These are phyloP conservation scores for Halophytophthora batemanensis DNA, from an alignment of 352 stramenopile species.

Conservation along the genomic window DNA sequence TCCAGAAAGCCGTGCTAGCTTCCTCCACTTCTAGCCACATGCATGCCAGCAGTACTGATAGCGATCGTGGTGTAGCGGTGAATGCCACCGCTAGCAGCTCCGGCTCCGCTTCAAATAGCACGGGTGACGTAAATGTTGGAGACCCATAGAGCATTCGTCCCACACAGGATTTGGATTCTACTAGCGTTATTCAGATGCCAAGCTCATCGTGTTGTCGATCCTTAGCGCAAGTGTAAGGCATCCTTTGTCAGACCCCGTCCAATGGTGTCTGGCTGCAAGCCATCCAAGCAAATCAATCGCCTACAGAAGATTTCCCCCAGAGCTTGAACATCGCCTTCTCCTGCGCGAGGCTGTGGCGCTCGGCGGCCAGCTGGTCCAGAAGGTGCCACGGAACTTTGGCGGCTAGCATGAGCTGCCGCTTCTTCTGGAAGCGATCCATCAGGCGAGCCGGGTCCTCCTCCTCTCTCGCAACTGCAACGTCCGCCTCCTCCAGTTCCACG, in stretches of 20 bases:
- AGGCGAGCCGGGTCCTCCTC: conserved; percentile 5
- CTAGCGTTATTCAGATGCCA: no score
- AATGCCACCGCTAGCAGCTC: no score
- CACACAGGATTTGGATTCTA: no score
- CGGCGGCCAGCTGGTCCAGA: conserved; percentile 55
- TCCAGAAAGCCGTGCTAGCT: neutral
- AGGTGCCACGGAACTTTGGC: conserved; percentile 71
- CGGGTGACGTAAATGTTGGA: no score
- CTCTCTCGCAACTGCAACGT: neutral
- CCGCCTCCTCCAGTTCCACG: neutral
- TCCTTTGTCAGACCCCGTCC: no score
- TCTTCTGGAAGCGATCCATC: conserved; percentile 29
- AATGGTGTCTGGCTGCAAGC: no score
- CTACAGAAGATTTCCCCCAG: conserved; percentile 33
- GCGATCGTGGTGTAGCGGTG: no score
- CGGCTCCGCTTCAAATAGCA: no score
- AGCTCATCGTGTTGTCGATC: neutral
- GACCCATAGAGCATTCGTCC: no score
- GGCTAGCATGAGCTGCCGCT: conserved; percentile 27
- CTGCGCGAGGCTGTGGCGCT: conserved; percentile 40
- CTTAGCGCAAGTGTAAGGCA: conserved; percentile 1
- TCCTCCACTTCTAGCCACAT: no score
- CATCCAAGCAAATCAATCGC: conserved; percentile 4
- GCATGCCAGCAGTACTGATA: no score
- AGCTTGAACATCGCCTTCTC: conserved; percentile 63